Evolutionary conservation across 345 rosid species (phyloP).

Genomic region (Anastatica hierochuntica): DNA sequence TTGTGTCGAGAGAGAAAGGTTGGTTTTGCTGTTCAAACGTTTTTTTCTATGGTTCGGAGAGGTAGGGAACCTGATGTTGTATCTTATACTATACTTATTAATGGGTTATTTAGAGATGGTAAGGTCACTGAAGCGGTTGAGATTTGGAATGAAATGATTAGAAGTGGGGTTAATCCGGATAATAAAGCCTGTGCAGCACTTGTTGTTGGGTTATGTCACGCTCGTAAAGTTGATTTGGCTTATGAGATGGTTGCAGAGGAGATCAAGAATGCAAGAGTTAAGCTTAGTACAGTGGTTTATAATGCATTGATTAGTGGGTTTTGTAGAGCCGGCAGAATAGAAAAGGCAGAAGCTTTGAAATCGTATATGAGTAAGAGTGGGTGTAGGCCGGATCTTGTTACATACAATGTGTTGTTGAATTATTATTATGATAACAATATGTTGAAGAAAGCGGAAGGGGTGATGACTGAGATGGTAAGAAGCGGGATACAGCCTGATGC

Average conservation of each 20-base stretch:
- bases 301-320: constrained; percentile 76
- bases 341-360: constrained; percentile 61
- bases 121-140: constrained; percentile 42
- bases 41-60: constrained; percentile 39
- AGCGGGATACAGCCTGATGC: constrained; percentile 66
- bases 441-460: constrained; percentile 57
- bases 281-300: constrained; percentile 52
- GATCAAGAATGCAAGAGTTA: constrained; percentile 42
- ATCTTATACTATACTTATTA: constrained; percentile 62
- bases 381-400: constrained; percentile 64
- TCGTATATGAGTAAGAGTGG: constrained; percentile 67
- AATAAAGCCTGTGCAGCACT: constrained; percentile 48
- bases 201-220: constrained; percentile 57
- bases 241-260: constrained; percentile 67
- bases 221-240: constrained; percentile 77
- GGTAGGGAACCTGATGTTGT: constrained; percentile 89
- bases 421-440: constrained; percentile 49
- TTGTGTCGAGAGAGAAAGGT: constrained; percentile 46
- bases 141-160: constrained; percentile 63
- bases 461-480: constrained; percentile 58
- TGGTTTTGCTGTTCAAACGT: constrained; percentile 52
- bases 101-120: constrained; percentile 53
- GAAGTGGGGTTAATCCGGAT: constrained; percentile 52
- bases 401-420: constrained; percentile 69
- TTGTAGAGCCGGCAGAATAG: constrained; percentile 63